Evolutionary conservation across 31 red algal species (phyloP).

Genomic region (Odonthalia washingtoniensis): DNA sequence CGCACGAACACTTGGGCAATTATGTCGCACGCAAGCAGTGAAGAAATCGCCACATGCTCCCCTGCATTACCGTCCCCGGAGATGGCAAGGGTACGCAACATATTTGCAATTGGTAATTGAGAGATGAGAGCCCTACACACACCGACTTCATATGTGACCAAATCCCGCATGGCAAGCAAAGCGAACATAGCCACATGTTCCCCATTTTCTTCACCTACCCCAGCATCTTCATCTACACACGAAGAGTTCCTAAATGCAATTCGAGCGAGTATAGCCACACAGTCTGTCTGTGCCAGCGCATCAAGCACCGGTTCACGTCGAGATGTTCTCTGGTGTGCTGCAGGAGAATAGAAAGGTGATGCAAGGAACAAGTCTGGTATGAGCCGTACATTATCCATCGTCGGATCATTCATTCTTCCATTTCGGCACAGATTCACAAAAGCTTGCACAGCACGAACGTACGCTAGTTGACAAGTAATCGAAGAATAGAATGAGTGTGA

Average conservation of each 20-base stretch:
- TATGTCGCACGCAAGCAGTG: slow-evolving; percentile 50
- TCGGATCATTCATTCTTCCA: slow-evolving; percentile 15
- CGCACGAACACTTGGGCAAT: slow-evolving; percentile 43
- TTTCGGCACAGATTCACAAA: neutral
- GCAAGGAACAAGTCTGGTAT: slow-evolving; percentile 53
- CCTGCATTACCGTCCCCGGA: slow-evolving; percentile 36
- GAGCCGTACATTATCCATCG: no score
- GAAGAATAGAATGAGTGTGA: slow-evolving; percentile 39
- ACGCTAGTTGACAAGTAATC: slow-evolving; percentile 50
- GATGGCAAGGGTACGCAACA: neutral
- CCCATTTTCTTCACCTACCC: neutral
- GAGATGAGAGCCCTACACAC: neutral
- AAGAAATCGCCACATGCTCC: neutral
- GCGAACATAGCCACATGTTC: no score
- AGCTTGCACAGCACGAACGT: slow-evolving; percentile 47
- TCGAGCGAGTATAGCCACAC: slow-evolving; percentile 29
- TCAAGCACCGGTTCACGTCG: neutral
- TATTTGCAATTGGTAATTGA: neutral
- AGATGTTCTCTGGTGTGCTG: neutral
- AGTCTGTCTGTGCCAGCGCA: slow-evolving; percentile 37
- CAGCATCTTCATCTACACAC: neutral
- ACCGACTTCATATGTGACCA: slow-evolving; percentile 5
- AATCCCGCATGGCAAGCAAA: slow-evolving; percentile 27
- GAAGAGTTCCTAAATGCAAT: slow-evolving; percentile 27
- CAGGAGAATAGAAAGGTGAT: slow-evolving; percentile 51